Conservation (phyloP, 2,329 filamentous ascomycete genomes). For the Ophiostoma quercus region DNA sequence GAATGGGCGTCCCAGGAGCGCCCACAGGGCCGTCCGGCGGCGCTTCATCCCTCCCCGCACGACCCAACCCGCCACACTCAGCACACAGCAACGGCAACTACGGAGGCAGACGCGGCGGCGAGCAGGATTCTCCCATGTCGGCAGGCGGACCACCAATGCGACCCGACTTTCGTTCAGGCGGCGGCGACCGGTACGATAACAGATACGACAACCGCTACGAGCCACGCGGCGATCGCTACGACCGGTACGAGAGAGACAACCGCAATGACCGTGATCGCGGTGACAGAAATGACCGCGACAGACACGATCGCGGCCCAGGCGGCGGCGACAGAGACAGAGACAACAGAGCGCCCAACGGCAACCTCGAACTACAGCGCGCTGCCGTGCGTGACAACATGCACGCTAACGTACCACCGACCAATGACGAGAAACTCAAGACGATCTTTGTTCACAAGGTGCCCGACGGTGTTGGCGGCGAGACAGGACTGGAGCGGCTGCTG, state of each 20-base stretch:
- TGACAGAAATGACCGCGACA: slow-evolving; percentile 1
- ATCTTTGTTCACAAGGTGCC: slow-evolving; percentile 86
- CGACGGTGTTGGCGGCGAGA: slow-evolving; percentile 69
- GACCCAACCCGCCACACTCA: slow-evolving; percentile 48
- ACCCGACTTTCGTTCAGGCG: neutral
- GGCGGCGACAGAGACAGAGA: slow-evolving; percentile 1
- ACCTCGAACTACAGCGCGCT: slow-evolving; percentile 61
- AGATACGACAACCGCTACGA: slow-evolving; percentile 12
- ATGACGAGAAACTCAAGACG: slow-evolving; percentile 86
- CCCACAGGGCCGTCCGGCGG: slow-evolving; percentile 22
- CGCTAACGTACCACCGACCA: slow-evolving; percentile 72
- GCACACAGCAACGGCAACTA: slow-evolving; percentile 31
- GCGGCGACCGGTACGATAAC: slow-evolving; percentile 29
- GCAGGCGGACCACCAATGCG: slow-evolving; percentile 30
- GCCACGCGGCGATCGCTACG: slow-evolving; percentile 30
- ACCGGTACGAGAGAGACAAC: slow-evolving; percentile 14
- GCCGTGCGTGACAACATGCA: slow-evolving; percentile 63
- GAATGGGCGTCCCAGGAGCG: neutral
- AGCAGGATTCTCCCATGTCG: slow-evolving; percentile 40
- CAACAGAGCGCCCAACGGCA: slow-evolving; percentile 37
- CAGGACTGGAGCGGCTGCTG: slow-evolving; percentile 72
- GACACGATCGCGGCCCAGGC: slow-evolving; percentile 11
- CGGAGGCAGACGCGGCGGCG: slow-evolving; percentile 41
- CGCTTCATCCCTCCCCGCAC: slow-evolving; percentile 25
- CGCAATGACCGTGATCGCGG: slow-evolving; percentile 2